phyloP scores from a whole-genome alignment of 768 basidiomycete species.

The Exidia glandulosa region DNA sequence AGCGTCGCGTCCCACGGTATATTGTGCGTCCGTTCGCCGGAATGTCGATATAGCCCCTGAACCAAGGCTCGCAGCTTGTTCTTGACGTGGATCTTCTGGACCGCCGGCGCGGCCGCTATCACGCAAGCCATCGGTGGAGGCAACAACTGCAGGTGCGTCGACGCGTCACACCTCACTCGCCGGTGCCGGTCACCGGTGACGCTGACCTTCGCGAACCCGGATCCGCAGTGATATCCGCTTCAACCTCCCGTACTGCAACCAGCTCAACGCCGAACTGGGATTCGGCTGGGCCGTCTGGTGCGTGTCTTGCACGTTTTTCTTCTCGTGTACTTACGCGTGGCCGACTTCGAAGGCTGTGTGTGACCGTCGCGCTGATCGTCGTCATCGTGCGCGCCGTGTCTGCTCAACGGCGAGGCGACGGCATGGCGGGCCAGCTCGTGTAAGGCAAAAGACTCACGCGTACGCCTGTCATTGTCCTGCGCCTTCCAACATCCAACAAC shows the following conservation, averaged over 20 bases:
- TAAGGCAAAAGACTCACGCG: too few relatives aligned
- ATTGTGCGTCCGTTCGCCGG: conserved; percentile 36
- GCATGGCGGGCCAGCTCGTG: conserved; percentile 46
- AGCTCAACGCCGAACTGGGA: conserved; percentile 52
- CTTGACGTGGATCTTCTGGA: conserved; percentile 72
- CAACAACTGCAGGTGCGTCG: conserved; percentile 51
- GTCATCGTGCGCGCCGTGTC: conserved; percentile 50
- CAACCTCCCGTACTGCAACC: conserved; percentile 48
- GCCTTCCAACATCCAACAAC: too few relatives aligned
- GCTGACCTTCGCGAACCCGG: not conserved
- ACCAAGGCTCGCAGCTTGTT: conserved; percentile 32
- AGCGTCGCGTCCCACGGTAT: conserved; percentile 53
- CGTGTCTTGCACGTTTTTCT: conserved; percentile 11
- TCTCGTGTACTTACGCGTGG: not conserved
- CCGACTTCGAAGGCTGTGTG: conserved; percentile 38
- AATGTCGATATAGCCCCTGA: not conserved
- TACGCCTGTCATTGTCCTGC: too few relatives aligned
- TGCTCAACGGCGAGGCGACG: conserved; percentile 55
- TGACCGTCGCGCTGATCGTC: conserved; percentile 48
- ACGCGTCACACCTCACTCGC: not conserved
- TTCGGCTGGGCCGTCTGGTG: conserved; percentile 73
- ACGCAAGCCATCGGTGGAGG: conserved; percentile 58
- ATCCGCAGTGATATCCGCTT: conserved; percentile 31
- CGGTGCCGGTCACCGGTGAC: not conserved
- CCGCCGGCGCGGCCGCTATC: conserved; percentile 58